Percentiles rank a stretch among this genome's conserved stretches.
Conservation (phyloP, 768 basidiomycete species). For the Agaricus blazei region DNA sequence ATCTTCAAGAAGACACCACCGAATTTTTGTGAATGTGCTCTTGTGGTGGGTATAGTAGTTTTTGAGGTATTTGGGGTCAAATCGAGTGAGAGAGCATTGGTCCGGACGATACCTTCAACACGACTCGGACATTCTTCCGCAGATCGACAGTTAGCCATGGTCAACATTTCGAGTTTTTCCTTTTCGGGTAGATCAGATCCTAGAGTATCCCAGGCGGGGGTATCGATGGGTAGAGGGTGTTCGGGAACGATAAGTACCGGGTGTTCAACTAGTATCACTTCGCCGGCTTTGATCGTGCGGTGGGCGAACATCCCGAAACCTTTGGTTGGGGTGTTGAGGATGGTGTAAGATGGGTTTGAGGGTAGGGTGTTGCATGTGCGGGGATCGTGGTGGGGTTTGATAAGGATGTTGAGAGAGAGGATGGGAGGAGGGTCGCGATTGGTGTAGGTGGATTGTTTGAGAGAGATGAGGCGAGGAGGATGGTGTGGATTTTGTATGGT, state of each 20-base stretch:
- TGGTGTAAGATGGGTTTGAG: constrained; percentile 14
- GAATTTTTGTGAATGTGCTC: constrained; percentile 22
- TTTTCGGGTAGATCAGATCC: constrained; percentile 22
- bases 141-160: constrained; percentile 26
- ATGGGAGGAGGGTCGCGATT: constrained; percentile 5
- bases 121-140: constrained; percentile 25
- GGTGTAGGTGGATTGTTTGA: neutral
- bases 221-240: constrained; percentile 20
- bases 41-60: neutral
- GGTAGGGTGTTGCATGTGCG: constrained; percentile 4
- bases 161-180: constrained; percentile 21
- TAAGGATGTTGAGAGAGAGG: neutral
- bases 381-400: neutral
- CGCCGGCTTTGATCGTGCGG: constrained; percentile 25
- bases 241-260: constrained; percentile 35
- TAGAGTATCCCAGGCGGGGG: constrained; percentile 25
- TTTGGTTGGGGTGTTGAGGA: constrained; percentile 23
- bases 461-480: constrained; percentile 4
- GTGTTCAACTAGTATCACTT: constrained; percentile 32
- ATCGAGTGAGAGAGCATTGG: constrained; percentile 36
- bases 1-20: constrained; percentile 38
- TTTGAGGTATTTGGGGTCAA: constrained; percentile 15
- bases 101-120: constrained; percentile 39
- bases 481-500: constrained; percentile 6
- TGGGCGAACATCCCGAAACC: constrained; percentile 34